Base-by-base conservation (phyloP, 1,139 yeast species). In the Sugiyamaella xylanicola region DNA sequence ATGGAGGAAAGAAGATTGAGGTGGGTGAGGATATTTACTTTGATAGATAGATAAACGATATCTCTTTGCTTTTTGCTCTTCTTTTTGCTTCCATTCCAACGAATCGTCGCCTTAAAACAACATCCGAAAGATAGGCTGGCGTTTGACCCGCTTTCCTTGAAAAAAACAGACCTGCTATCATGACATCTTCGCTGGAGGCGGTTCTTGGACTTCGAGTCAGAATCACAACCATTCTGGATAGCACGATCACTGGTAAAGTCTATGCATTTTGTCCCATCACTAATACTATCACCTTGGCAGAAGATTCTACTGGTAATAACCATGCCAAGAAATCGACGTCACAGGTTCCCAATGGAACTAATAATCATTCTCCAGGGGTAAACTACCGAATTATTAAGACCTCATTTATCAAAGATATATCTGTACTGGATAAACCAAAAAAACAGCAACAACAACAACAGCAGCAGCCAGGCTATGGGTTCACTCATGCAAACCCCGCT, bases 181-280 rank as follows among this genome's bases (percentile, higher is more conserved):
- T 48, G 52, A 35, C 52, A 9, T 39, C 57, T 27, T 48, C 59
- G 8, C 44, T 57, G 20, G 59, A 57, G 36, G 51, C 56, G 20
- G 59, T 57, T 43, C 58, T 57, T 21, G 59, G 59, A 16, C 47
- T 57, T 16, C 48, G 56, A 65, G 87, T 87, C 58, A 80, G 76
- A 65, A 76, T 86, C 51, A 79, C 81, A 5, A 86, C 87, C 48
- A 73, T 80, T 9, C 73, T 84, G 50, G 91, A 85, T 65, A 78
- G 79, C 47, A 74, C 76, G 9, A 76, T 83, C 54, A 75, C 75
- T 11, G 95, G 95, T 1, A 74, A 78, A 41, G 78, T 87, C 36
- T 85, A 83, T 68, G 79, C 90, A 7, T 84, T 80, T 68, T 82
- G 77, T 58, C 74, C 79, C 2, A 65, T 72, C 8, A 72, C 77